Conservation (phyloP, 2,329 filamentous ascomycete species). For the Claviceps capensis region DNA sequence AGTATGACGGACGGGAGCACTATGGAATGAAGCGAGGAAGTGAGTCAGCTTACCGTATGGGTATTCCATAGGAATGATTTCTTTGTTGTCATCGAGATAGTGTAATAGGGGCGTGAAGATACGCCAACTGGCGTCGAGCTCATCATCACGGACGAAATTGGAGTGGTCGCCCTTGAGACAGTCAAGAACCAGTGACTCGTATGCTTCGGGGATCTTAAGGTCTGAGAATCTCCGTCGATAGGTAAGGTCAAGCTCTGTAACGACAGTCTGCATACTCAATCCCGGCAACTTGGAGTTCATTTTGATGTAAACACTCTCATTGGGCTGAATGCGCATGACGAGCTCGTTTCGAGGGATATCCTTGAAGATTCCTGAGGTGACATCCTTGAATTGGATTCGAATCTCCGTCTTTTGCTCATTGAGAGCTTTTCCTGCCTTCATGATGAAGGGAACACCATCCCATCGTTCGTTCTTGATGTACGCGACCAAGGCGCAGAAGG, state of each 20-base stretch:
- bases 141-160: conserved; percentile 96
- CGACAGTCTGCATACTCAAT: conserved; percentile 97
- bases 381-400: conserved; percentile 98
- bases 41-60: conserved; percentile 65
- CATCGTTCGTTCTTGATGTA: conserved; percentile 99
- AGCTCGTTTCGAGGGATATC: conserved; percentile 98
- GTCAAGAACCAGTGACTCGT: conserved; percentile 94
- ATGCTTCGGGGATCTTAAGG: conserved; percentile 97
- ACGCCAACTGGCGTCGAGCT: conserved; percentile 94
- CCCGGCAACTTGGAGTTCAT: conserved; percentile 99
- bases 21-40: neutral
- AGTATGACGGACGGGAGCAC: neutral
- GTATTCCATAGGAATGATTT: conserved; percentile 99
- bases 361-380: conserved; percentile 98
- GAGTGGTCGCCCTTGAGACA: conserved; percentile 98
- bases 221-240: conserved; percentile 98
- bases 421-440: conserved; percentile 96
- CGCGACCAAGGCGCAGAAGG: conserved; percentile 91
- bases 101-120: conserved; percentile 96
- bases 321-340: conserved; percentile 97
- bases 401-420: conserved; percentile 99
- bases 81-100: conserved; percentile 98
- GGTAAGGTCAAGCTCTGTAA: conserved; percentile 95
- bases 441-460: conserved; percentile 98
- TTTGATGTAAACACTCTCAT: conserved; percentile 99